Base-by-base conservation (phyloP, 2,329 filamentous ascomycete genomes). In the Talaromyces pinophilus region DNA sequence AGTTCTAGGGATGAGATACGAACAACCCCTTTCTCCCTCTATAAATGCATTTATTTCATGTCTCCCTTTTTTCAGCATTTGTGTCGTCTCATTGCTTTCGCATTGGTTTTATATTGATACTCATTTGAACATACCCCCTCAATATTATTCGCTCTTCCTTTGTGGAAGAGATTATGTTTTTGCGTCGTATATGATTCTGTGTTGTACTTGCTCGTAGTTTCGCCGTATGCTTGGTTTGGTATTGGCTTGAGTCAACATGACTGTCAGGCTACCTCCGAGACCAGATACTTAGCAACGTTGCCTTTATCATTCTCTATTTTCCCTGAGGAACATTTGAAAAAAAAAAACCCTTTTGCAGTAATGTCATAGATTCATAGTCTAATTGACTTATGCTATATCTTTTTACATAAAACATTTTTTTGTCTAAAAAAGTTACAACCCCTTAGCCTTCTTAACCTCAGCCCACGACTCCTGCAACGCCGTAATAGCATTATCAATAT, bases 401-500 rank as follows among this genome's bases (percentile, higher is more conserved):
- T 62, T 33, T 40, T 40, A 28, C 40, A 40, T 13, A 30, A 54
- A 25, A 48, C 19, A 46, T 15, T 38, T 5, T 28, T 40, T 44
- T 30, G 19, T 46, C 8, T 5, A 40, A 30, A 3, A 25, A 40
- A 22, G 7, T 72, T 76, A 79, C 69, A 80, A 66, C 52, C 79
- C 78, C 74, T 82, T 81, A 69, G 86, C 84, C 74, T 88, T 86
- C 62, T 92, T 92, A 65, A 88, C 90, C 79, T 96, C 93, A 1
- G 82, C 77, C 69, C 98, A 81, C 8, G 89, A 88, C 65, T 89
- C 87, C 81, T 90, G 89, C 71, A 99, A 80, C 54, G 92, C 91
- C 71, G 88, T 83, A 69, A 98, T 84, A 1, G 94, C 95, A 74
- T 90, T 91, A 70, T 96, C 91, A 72, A 98, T 88, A 76, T 99